Evolutionary conservation across 139 green algal species (phyloP), one percentile per base, ranked within the genome.

Genomic region (Coelastrella sp.): DNA sequence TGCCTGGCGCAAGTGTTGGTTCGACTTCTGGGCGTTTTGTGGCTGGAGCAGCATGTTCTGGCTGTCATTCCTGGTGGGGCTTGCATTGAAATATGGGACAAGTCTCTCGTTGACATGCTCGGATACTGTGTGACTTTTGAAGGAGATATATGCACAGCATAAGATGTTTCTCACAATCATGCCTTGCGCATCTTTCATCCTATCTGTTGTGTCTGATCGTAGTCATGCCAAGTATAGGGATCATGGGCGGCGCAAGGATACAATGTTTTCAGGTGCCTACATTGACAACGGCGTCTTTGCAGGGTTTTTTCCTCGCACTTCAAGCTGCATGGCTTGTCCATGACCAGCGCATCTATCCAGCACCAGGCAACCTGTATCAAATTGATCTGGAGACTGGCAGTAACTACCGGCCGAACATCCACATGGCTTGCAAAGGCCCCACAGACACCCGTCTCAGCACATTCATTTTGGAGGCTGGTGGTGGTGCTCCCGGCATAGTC

Each of bases 31-130:
- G 74, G 51, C 50, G 19, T 81, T 81, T 50, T 66, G 45, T 40
- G 74, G 43, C 17, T 81, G 74, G 74, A 80, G 72, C 72, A 80
- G 72, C 72, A 80, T 80, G 40, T 63, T 80, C 41, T 80, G 72
- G 72, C 72, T 80, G 27, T 41, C 72, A 11, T 62, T 80, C 30
- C 72, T 80, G 35, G 66, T 75, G 35, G 41, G 63, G 11, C 8
- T 53, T 53, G 23, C 15, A 27, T 11, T 37, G 60, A 19, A 9
- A 69, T 35, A 38, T 9, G 25, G 30, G 23, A 4, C 21, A 15
- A 37, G 25, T 69, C 5, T 38, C n/a, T n/a, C n/a, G n/a, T n/a
- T n/a, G n/a, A n/a, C n/a, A n/a, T n/a, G n/a, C n/a, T n/a, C n/a
- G n/a, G n/a, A 69, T 69, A 21, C 62, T 34, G n/a, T 37, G 25